Conservation (phyloP, 768 basidiomycete genomes). For the Kwoniella dejecticola region DNA sequence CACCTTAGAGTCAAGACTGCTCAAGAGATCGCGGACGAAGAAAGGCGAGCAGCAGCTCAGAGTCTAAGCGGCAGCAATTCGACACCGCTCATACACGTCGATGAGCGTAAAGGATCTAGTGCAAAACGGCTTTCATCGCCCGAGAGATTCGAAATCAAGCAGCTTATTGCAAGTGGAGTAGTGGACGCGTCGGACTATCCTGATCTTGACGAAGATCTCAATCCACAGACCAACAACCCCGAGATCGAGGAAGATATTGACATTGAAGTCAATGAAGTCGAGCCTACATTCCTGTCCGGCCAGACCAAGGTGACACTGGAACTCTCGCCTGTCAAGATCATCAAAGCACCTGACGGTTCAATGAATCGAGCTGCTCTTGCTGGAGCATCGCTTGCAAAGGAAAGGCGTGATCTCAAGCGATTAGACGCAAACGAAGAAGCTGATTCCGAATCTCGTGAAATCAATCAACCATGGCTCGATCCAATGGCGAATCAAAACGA, state of each 20-base stretch:
- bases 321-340: constrained; percentile 94
- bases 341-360: constrained; percentile 97
- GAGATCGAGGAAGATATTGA: constrained; percentile 96
- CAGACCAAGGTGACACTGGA: constrained; percentile 95
- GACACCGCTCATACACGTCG: constrained; percentile 64
- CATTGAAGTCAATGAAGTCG: constrained; percentile 94
- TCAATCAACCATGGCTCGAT: constrained; percentile 95
- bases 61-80: constrained; percentile 79
- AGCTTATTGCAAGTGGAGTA: constrained; percentile 92
- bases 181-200: constrained; percentile 77
- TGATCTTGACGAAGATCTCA: constrained; percentile 54
- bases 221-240: constrained; percentile 59
- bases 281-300: constrained; percentile 91
- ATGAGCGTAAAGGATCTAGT: constrained; percentile 59
- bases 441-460: constrained; percentile 90
- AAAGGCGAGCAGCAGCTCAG: constrained; percentile 65
- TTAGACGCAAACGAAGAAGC: constrained; percentile 93
- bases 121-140: constrained; percentile 92
- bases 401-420: constrained; percentile 87
- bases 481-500: constrained; percentile 91
- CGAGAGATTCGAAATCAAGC: constrained; percentile 99
- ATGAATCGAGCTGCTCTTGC: constrained; percentile 92
- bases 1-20: constrained; percentile 92
- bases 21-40: constrained; percentile 82
- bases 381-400: constrained; percentile 90